Evolutionary conservation across 495 filamentous ascomycete species (phyloP), one percentile per base, ranked within the genome.

Genomic region (Penicillium subrubescens): DNA sequence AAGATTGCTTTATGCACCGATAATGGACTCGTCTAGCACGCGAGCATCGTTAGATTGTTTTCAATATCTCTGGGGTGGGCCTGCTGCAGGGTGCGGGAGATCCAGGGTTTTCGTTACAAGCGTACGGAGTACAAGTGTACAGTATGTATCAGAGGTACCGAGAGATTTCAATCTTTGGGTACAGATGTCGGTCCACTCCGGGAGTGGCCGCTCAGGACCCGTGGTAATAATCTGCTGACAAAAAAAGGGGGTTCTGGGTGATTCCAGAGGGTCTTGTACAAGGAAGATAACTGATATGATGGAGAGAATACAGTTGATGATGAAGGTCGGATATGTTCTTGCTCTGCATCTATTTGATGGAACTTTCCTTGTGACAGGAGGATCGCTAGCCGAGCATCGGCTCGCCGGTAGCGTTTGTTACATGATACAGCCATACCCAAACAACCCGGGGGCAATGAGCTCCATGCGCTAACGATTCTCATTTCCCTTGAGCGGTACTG

Each of bases 131-230:
- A 19, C 1, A 23, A 2, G 19, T 8, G n/a, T 10, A 48, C 19
- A 52, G 19, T 15, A 15, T 50, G 23, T 50, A 27, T 10, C n/a
- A 8, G 21, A 48, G 23, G 44, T 48, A 48, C 44, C 8, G 21
- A 21, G 60, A 60, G 0, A 31, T 43, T 44, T 60, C 43, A 41
- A 51, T 58, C 25, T 43, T 41, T 17, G 39, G 54, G 55, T 52
- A 43, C 25, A 41, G 33, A 25, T 43, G 61, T 59, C 39, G 53
- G 56, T 55, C 60, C 65, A 65, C 64, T n/a, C 66, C 67, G 67
- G 63, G 63, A 66, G 63, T 63, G 63, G 62, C 67, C 67, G 67
- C 60, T 57, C 33, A 34, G 43, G 61, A 59, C 37, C 50, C 60
- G 62, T 55, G 60, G 53, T 50, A 56, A 59, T 67, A 39, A 53